phyloP scores from a whole-genome alignment of 345 rosid species.

The Noccaea caerulescens region DNA sequence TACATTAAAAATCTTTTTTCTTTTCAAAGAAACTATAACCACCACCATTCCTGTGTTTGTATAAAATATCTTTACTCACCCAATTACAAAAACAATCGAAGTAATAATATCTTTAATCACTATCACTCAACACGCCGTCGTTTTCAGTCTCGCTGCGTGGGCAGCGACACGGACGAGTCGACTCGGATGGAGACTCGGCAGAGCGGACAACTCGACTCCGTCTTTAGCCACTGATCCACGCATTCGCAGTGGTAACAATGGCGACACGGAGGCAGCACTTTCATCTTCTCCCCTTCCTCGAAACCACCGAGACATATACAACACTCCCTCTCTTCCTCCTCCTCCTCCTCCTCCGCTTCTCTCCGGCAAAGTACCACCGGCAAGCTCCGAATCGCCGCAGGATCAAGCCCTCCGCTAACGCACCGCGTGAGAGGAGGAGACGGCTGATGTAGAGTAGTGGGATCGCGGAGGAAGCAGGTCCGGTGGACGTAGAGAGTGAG shows the following conservation, averaged over 20 bases:
- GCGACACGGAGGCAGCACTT: constrained; percentile 62
- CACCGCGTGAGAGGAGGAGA: constrained; percentile 1
- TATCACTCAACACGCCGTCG: constrained; percentile 31
- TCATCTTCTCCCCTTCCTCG: constrained; percentile 74
- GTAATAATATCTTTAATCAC: constrained; percentile 33
- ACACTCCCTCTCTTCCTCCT: constrained; percentile 50
- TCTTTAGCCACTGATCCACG: constrained; percentile 67
- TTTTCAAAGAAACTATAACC: constrained; percentile 8
- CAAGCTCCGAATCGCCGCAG: constrained; percentile 21
- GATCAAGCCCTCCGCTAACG: constrained; percentile 34
- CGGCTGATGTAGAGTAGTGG: constrained; percentile 1
- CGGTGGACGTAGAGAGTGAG: constrained; percentile 44
- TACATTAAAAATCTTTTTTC: background rate
- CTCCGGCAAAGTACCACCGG: constrained; percentile 37
- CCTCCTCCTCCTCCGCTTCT: constrained; percentile 17
- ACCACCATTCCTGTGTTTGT: constrained; percentile 25
- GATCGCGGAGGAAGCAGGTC: constrained; percentile 25
- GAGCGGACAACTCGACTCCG: constrained; percentile 74
- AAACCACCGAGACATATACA: constrained; percentile 70
- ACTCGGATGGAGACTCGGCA: constrained; percentile 56
- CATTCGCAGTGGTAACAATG: constrained; percentile 72
- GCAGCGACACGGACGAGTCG: constrained; percentile 31
- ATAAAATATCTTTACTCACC: constrained; percentile 16
- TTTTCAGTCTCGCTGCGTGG: constrained; percentile 6
- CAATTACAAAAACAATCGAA: constrained; percentile 6